Base-by-base conservation (phyloP, 768 basidiomycete species). In the Leccinum boreale region DNA sequence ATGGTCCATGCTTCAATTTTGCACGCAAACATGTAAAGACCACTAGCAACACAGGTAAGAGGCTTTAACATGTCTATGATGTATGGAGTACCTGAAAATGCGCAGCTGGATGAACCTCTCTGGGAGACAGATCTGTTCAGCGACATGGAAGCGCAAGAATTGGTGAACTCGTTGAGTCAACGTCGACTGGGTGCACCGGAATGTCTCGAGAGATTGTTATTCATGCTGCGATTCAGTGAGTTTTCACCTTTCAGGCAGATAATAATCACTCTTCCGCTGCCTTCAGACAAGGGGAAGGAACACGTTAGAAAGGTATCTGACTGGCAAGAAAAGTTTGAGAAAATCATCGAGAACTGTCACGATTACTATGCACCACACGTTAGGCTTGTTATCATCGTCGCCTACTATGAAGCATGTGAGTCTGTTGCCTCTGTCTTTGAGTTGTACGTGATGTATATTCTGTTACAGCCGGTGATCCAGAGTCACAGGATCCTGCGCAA, bases 401-500 rank as follows among this genome's bases (percentile, higher is more conserved):
- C 66, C 17, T 67, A 66, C 46, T 63, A 56, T 11, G 66, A 67
- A 39, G 64, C 48, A 12, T 49, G 66, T 68, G 17, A 44, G 66
- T 44, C 17, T n/a, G 36, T 39, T 21, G 17, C 15, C 3, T 31
- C 11, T 11, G 17, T 36, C n/a, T 19, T 1, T 5, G 17, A 19
- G 8, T 2, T 35, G 8, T n/a, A 2, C 3, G 4, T 64, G 23
- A 8, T 35, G 5, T 23, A 24, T 17, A n/a, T 33, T 39, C 8
- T 1, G 12, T 50, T 39, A 5, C 28, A 67, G 66, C 58, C 24
- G 1, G 26, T 28, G 26, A 4, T 24, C 24, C 24, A n/a, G n/a
- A n/a, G n/a, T 26, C 24, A 7, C 24, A 26, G 24, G 24, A 26
- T 26, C 26, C 26, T 26, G 26, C 26, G 26, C 26, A 26, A 26